phyloP scores from a whole-genome alignment of 768 basidiomycete species.

The Naematelia aurantialba region DNA sequence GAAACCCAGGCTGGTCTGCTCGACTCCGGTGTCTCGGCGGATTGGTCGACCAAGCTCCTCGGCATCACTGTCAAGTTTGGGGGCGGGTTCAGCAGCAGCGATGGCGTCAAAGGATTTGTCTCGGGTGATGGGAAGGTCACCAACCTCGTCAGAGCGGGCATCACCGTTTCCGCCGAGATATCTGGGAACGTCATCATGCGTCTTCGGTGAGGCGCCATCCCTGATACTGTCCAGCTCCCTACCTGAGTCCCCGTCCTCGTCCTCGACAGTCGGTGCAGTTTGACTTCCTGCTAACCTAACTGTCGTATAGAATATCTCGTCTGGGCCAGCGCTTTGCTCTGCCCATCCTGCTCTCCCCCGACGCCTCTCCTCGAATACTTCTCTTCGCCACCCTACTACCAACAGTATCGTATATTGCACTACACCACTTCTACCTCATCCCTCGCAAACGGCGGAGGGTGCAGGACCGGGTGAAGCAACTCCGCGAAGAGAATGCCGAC shows the following conservation, averaged over 20 bases:
- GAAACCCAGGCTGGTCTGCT: constrained; percentile 41
- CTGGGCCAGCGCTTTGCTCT: constrained; percentile 50
- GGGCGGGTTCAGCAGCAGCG: constrained; percentile 26
- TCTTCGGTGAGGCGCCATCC: constrained; percentile 27
- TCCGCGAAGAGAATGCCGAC: constrained; percentile 62
- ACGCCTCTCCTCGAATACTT: constrained; percentile 45
- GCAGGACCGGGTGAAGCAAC: constrained; percentile 59
- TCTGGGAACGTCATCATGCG: constrained; percentile 46
- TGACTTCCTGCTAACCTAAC: background rate
- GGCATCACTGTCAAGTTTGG: constrained; percentile 47
- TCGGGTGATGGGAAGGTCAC: constrained; percentile 49
- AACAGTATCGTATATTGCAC: constrained; percentile 42
- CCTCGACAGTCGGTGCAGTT: background rate
- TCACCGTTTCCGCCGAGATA: constrained; percentile 40
- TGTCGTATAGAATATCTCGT: constrained; percentile 39
- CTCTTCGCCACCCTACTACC: constrained; percentile 48
- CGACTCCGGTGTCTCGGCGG: constrained; percentile 35
- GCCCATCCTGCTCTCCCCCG: constrained; percentile 47
- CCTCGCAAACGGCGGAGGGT: constrained; percentile 45
- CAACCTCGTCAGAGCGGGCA: constrained; percentile 40
- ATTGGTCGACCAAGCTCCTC: constrained; percentile 42
- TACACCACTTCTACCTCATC: constrained; percentile 49
- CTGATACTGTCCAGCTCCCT: background rate
- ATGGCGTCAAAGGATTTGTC: constrained; percentile 39
- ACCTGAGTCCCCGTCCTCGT: background rate